phyloP scores from a whole-genome alignment of 495 filamentous ascomycete genomes.

The Mytilinidion resinicola region DNA sequence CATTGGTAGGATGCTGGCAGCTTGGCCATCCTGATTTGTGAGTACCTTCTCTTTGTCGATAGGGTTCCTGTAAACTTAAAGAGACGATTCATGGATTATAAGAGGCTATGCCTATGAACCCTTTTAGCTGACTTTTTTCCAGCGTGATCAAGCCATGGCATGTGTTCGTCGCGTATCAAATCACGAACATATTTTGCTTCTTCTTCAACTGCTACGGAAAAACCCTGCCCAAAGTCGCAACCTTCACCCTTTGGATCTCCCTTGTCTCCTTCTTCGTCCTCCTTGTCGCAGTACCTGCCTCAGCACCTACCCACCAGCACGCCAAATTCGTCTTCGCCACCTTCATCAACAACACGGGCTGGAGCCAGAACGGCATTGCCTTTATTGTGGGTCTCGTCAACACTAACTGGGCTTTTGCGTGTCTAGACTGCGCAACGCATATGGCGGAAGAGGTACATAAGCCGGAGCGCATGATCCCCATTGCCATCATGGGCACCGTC shows the following conservation, averaged over 20 bases:
- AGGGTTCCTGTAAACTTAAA: background rate
- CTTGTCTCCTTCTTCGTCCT: constrained; percentile 51
- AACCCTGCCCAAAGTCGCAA: constrained; percentile 45
- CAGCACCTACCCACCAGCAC: constrained; percentile 48
- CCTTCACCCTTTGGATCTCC: constrained; percentile 46
- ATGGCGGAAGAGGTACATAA: constrained; percentile 57
- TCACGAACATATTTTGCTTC: constrained; percentile 51
- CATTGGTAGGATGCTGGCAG: constrained; percentile 52
- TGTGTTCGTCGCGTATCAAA: constrained; percentile 44
- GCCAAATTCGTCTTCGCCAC: constrained; percentile 56
- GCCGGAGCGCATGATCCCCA: constrained; percentile 44
- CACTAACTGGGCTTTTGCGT: constrained; percentile 56
- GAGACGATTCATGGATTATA: background rate
- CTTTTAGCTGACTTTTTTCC: constrained; percentile 4
- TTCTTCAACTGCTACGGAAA: constrained; percentile 56
- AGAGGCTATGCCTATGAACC: background rate
- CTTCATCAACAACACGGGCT: constrained; percentile 59
- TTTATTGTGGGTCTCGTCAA: constrained; percentile 61
- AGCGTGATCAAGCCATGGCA: constrained; percentile 52
- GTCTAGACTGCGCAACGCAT: constrained; percentile 56
- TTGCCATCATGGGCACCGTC: constrained; percentile 54
- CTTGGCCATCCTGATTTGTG: constrained; percentile 53
- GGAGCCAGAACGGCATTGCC: constrained; percentile 52
- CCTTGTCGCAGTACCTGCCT: constrained; percentile 49
- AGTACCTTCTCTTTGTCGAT: constrained; percentile 10